These are phyloP conservation scores for Candida chilensis DNA, from an alignment of 805 yeast genomes.

Conservation along the genomic window DNA sequence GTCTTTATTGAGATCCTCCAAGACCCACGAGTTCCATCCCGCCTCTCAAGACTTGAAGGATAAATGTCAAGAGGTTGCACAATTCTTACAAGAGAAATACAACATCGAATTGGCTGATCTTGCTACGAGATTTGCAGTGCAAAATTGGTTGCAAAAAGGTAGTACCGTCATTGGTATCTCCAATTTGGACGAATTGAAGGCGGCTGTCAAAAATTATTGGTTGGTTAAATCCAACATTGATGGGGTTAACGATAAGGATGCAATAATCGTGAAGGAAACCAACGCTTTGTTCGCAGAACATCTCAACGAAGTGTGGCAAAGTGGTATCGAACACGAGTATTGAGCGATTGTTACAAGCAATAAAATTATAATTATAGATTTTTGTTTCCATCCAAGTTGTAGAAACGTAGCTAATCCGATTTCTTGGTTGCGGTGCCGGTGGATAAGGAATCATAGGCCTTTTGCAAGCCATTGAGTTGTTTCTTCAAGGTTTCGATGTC, in stretches of 20 bases:
- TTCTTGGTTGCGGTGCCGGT: too few species aligned
- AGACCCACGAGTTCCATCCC: constrained; percentile 76
- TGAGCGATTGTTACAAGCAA: too few species aligned
- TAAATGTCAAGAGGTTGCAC: constrained; percentile 38
- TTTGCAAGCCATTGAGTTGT: constrained; percentile 44
- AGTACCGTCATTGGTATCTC: constrained; percentile 77
- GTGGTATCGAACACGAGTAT: constrained; percentile 18
- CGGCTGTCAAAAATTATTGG: constrained; percentile 53
- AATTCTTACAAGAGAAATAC: constrained; percentile 19
- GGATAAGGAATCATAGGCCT: constrained; percentile 26
- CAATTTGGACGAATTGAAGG: constrained; percentile 48
- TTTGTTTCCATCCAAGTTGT: too few species aligned
- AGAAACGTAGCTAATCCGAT: too few species aligned
- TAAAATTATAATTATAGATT: too few species aligned
- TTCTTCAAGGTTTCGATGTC: constrained; percentile 38
- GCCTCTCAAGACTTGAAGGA: constrained; percentile 50
- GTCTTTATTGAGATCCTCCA: constrained; percentile 68
- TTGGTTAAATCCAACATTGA: constrained; percentile 24
- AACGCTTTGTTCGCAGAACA: too few species aligned
- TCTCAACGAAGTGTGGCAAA: constrained; percentile 58
- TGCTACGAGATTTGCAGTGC: constrained; percentile 68
- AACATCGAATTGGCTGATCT: constrained; percentile 70
- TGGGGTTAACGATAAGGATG: constrained; percentile 30
- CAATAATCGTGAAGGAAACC: constrained; percentile 27
- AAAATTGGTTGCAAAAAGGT: constrained; percentile 46